Percentiles rank a stretch among this genome's conserved stretches.
These are phyloP conservation scores for Penicillium atrosanguineum DNA, from an alignment of 495 filamentous ascomycete genomes.

Conservation along the genomic window DNA sequence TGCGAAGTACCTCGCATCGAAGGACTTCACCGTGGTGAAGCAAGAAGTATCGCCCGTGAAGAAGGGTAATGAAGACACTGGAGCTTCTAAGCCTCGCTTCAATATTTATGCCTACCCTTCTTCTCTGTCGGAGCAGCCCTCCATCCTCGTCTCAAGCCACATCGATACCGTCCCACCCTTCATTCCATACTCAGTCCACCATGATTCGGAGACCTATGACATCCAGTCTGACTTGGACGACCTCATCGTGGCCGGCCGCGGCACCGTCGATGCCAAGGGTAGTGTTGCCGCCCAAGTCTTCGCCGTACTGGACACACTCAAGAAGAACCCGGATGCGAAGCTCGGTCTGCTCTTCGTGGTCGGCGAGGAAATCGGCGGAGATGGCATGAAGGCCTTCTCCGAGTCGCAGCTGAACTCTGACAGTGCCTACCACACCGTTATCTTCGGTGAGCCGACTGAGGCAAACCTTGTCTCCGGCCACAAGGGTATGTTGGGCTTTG, in stretches of 20 bases:
- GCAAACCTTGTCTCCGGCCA: constrained; percentile 82
- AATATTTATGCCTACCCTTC: constrained; percentile 81
- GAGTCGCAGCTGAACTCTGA: constrained; percentile 36
- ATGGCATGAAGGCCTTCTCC: constrained; percentile 71
- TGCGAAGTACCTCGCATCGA: constrained; percentile 58
- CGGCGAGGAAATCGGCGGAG: constrained; percentile 77
- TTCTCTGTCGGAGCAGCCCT: constrained; percentile 48
- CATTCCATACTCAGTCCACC: constrained; percentile 49
- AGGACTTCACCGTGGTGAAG: constrained; percentile 65
- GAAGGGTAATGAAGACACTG: constrained; percentile 4
- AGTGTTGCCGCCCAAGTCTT: constrained; percentile 77
- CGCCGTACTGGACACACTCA: constrained; percentile 62
- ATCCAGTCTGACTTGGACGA: constrained; percentile 29
- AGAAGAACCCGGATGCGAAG: constrained; percentile 33
- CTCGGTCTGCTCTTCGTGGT: constrained; percentile 85
- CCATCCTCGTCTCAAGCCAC: constrained; percentile 72
- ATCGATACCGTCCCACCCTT: constrained; percentile 69
- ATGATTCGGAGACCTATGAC: constrained; percentile 8
- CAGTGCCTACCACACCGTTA: constrained; percentile 59
- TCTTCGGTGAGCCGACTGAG: constrained; percentile 92
- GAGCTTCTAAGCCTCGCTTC: constrained; percentile 43
- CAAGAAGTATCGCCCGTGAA: constrained; percentile 45
- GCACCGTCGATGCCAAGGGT: constrained; percentile 86
- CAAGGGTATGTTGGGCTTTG: constrained; percentile 72
- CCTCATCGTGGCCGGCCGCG: constrained; percentile 66